Evolutionary conservation across 306 rosid species (phyloP), one percentile per base, ranked within the genome.

Genomic region (Gastrolobium bilobum): DNA sequence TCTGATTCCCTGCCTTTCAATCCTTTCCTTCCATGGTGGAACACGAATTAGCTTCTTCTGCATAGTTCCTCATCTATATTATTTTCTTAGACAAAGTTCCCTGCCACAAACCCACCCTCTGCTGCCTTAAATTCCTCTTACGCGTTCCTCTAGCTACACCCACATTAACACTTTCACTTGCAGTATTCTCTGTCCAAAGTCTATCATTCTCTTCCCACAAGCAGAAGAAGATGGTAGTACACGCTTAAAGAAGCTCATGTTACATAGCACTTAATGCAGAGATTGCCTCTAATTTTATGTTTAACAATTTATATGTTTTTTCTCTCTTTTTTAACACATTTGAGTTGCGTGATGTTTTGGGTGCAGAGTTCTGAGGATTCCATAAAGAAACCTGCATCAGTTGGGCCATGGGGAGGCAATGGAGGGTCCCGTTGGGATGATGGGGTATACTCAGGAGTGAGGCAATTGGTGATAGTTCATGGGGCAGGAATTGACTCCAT

Each of bases 391-490:
- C 77, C 84, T 4, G 40, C 85, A 39, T 47, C 90, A 38, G 84
- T 71, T 84, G 98, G 98, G 56, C 98, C 97, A 54, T 91, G 91
- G 94, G 98, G 97, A 69, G 89, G 97, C 47, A 76, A 77, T 30
- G 88, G 83, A 60, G 94, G 96, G 50, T 69, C 84, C 46, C 42
- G 48, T 47, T 94, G 94, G 91, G 90, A 94, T 15, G 98, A 94
- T 10, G 90, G 92, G 58, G 67, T 72, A 68, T 82, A 78, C 84
- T 87, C 96, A 1, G 85, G 90, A 8, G 85, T 94, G 63, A 91
- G 85, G 90, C 97, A 94, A 79, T 65, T 94, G 59, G 92, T 91
- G 83, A 86, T 94, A 80, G 71, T 75, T 73, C 89, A 86, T 79
- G 97, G 92, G n/a, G 56, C 85, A 4, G 92, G 91, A 68, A 86